phyloP scores from a whole-genome alignment of 148 eudicot genomes.

The Dianthus caryophyllus region DNA sequence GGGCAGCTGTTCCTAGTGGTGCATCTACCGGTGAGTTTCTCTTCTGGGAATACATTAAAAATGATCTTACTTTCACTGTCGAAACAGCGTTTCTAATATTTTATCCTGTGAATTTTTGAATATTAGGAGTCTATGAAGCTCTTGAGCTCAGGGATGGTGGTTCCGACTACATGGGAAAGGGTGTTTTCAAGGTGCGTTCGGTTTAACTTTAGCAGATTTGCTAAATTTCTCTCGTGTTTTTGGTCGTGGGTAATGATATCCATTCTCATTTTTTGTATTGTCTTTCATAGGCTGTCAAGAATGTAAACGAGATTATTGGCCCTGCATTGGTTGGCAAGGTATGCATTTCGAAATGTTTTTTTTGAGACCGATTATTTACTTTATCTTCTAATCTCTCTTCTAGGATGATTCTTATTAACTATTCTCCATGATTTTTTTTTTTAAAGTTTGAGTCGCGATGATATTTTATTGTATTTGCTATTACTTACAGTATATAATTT shows the following conservation, averaged over 20 bases:
- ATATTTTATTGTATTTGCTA: no score
- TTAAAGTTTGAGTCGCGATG: background rate
- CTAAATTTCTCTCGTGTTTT: background rate
- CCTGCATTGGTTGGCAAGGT: constrained; percentile 97
- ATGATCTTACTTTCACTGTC: background rate
- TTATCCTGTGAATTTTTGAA: constrained; percentile 7
- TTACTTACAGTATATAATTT: background rate
- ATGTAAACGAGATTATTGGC: constrained; percentile 82
- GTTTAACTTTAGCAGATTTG: background rate
- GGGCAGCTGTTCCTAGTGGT: constrained; percentile 99
- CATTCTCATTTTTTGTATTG: constrained; percentile 22
- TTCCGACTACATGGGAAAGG: constrained; percentile 86
- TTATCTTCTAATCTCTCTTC: background rate
- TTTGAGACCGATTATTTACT: background rate
- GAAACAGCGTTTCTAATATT: background rate
- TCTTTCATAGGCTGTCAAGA: constrained; percentile 66
- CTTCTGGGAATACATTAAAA: background rate
- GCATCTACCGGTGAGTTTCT: constrained; percentile 84
- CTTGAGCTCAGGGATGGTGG: constrained; percentile 97
- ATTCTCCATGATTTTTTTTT: no score
- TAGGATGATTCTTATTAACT: background rate
- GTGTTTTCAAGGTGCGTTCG: constrained; percentile 76
- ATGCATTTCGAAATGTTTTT: constrained; percentile 6
- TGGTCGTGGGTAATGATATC: background rate
- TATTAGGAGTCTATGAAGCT: constrained; percentile 85